phyloP scores from a whole-genome alignment of 2,329 filamentous ascomycete genomes.

The Alternaria gaisen region DNA sequence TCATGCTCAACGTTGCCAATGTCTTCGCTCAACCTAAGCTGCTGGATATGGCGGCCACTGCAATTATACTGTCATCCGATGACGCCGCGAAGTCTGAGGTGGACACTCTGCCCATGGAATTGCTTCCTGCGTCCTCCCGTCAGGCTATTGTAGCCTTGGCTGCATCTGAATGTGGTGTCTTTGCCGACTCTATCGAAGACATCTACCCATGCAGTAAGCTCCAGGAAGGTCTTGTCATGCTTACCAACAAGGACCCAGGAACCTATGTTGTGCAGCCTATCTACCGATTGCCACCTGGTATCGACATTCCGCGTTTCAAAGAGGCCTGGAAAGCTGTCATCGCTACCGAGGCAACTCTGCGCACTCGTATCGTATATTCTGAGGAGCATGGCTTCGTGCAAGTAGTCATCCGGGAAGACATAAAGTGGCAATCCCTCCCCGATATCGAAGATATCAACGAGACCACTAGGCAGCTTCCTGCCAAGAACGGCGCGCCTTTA shows the following conservation, averaged over 20 bases:
- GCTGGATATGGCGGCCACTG: conserved; percentile 52
- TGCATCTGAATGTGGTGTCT: conserved; percentile 40
- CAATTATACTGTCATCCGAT: conserved; percentile 31
- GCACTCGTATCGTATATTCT: conserved; percentile 54
- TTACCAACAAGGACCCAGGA: conserved; percentile 44
- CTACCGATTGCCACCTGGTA: conserved; percentile 48
- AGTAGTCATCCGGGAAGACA: conserved; percentile 38
- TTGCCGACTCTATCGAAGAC: conserved; percentile 37
- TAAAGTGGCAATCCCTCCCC: conserved; percentile 30
- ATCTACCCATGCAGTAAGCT: conserved; percentile 45
- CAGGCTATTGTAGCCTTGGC: conserved; percentile 35
- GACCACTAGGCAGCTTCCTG: conserved; percentile 38
- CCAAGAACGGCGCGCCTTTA: conserved; percentile 38
- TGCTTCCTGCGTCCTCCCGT: conserved; percentile 28
- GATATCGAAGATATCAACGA: conserved; percentile 37
- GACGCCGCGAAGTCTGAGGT: conserved; percentile 23
- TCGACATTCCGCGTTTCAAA: conserved; percentile 50
- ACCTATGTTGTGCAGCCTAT: conserved; percentile 51
- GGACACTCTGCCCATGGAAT: conserved; percentile 35
- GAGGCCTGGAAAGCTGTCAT: conserved; percentile 58
- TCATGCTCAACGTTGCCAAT: conserved; percentile 54
- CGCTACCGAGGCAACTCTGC: conserved; percentile 55
- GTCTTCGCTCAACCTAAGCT: conserved; percentile 58
- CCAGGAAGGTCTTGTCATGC: conserved; percentile 44
- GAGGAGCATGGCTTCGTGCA: conserved; percentile 45